Evolutionary conservation across 768 basidiomycete species (phyloP).

Genomic region (Trametes meyenii): DNA sequence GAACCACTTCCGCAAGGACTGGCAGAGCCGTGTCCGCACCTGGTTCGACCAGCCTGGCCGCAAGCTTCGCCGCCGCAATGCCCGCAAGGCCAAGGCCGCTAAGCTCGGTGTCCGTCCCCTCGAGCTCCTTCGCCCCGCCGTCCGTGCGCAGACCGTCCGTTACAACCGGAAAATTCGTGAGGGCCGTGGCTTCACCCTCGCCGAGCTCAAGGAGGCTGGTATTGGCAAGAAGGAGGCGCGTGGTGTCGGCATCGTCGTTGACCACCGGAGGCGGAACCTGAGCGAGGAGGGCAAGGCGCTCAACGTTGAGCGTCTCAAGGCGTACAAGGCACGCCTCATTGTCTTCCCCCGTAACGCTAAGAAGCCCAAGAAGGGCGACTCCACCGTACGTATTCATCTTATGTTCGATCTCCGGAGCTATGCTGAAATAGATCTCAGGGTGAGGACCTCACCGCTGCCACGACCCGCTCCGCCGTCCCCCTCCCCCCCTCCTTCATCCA

Average conservation of each 20-base stretch:
- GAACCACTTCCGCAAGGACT: constrained; percentile 99
- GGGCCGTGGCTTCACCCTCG: constrained; percentile 94
- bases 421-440: constrained; percentile 49
- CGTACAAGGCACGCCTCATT: constrained; percentile 90
- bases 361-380: constrained; percentile 96
- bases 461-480: constrained; percentile 66
- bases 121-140: constrained; percentile 91
- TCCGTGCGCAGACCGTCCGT: constrained; percentile 93
- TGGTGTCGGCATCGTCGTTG: constrained; percentile 92
- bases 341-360: constrained; percentile 96
- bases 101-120: constrained; percentile 91
- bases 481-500: constrained; percentile 68
- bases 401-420: constrained; percentile 5
- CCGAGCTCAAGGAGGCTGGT: constrained; percentile 95
- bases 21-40: constrained; percentile 94
- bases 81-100: constrained; percentile 90
- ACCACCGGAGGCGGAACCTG: constrained; percentile 95
- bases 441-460: constrained; percentile 78
- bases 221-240: constrained; percentile 92
- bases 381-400: constrained; percentile 60
- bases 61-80: constrained; percentile 92
- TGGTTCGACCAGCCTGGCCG: constrained; percentile 99
- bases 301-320: constrained; percentile 92
- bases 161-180: constrained; percentile 98
- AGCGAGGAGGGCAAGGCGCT: constrained; percentile 95